These are phyloP conservation scores for Boletus sp. DNA, from an alignment of 768 basidiomycete genomes.

Conservation along the genomic window DNA sequence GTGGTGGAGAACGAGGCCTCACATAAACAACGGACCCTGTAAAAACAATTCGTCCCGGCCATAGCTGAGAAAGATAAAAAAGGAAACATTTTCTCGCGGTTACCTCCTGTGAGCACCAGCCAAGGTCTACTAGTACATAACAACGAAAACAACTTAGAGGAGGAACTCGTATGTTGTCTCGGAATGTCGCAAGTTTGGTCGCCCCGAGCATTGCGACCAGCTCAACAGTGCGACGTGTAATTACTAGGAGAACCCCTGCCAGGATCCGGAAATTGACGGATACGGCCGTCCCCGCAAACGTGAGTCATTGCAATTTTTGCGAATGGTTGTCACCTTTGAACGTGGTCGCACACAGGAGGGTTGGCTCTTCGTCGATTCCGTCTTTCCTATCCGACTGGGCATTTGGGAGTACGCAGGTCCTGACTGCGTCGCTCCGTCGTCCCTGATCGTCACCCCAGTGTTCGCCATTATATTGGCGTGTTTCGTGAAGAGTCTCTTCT, in stretches of 20 bases:
- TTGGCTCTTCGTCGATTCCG: constrained; percentile 73
- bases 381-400: constrained; percentile 73
- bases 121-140: no score
- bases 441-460: constrained; percentile 36
- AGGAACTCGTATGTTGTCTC: constrained; percentile 17
- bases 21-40: constrained; percentile 5
- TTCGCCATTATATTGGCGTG: constrained; percentile 63
- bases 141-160: no score
- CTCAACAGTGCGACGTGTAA: constrained; percentile 3
- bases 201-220: not conserved
- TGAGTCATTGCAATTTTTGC: constrained; percentile 14
- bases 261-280: constrained; percentile 10
- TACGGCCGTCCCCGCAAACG: constrained; percentile 12
- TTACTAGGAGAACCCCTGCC: not conserved
- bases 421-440: not conserved
- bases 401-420: constrained; percentile 63
- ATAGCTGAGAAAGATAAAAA: constrained; percentile 1
- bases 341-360: constrained; percentile 38
- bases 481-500: constrained; percentile 61
- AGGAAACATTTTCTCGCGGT: constrained; percentile 15
- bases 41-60: constrained; percentile 25
- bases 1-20: constrained; percentile 22
- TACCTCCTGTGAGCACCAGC: not conserved
- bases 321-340: constrained; percentile 7
- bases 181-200: constrained; percentile 3